These are phyloP conservation scores for Microsporum ferrugineum DNA, from an alignment of 2,329 filamentous ascomycete genomes.

Conservation along the genomic window DNA sequence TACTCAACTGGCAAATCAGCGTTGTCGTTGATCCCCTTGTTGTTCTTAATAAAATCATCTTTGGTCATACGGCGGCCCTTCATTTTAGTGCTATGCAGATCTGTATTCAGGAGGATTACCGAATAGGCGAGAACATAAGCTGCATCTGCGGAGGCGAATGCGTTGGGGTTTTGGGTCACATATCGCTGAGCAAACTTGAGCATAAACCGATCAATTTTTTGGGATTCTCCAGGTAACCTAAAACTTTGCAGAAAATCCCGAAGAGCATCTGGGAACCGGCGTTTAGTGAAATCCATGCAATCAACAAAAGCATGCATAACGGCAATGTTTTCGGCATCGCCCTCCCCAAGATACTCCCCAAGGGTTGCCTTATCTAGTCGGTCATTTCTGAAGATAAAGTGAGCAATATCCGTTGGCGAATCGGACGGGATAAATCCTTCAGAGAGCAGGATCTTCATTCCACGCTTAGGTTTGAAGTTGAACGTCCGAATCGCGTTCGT, in stretches of 20 bases:
- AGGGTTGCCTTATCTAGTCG: slow-evolving; percentile 82
- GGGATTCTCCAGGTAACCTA: slow-evolving; percentile 85
- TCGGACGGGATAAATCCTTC: slow-evolving; percentile 81
- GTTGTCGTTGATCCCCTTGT: slow-evolving; percentile 93
- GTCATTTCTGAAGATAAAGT: slow-evolving; percentile 70
- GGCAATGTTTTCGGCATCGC: slow-evolving; percentile 82
- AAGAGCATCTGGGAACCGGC: slow-evolving; percentile 82
- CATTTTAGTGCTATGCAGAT: slow-evolving; percentile 84
- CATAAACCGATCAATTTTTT: slow-evolving; percentile 99
- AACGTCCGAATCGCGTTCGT: slow-evolving; percentile 82
- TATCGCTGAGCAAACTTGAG: slow-evolving; percentile 97
- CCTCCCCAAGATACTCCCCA: slow-evolving; percentile 89
- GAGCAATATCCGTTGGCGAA: slow-evolving; percentile 67
- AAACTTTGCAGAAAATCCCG: slow-evolving; percentile 90
- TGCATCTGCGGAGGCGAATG: slow-evolving; percentile 95
- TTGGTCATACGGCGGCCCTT: slow-evolving; percentile 76
- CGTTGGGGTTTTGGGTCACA: slow-evolving; percentile 86
- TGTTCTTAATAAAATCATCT: slow-evolving; percentile 98
- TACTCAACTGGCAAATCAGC: slow-evolving; percentile 90
- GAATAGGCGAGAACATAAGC: slow-evolving; percentile 94
- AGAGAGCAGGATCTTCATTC: slow-evolving; percentile 69
- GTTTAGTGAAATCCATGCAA: slow-evolving; percentile 82
- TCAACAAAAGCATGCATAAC: slow-evolving; percentile 99
- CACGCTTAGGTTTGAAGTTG: slow-evolving; percentile 95
- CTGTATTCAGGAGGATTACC: slow-evolving; percentile 91